These are phyloP conservation scores for Botrytis deweyae DNA, from an alignment of 2,329 filamentous ascomycete genomes.

Conservation along the genomic window DNA sequence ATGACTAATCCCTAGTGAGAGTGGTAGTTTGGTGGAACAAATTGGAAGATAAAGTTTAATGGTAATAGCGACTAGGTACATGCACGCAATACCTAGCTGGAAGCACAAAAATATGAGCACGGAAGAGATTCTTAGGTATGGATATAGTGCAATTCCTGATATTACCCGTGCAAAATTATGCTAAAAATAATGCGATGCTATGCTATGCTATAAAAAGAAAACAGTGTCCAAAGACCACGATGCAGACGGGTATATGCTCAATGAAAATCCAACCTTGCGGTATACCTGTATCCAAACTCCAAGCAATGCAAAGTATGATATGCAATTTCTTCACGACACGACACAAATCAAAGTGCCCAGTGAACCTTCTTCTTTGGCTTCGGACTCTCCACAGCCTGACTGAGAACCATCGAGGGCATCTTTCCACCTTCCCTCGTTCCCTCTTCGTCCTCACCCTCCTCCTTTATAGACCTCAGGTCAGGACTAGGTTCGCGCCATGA, in stretches of 20 bases:
- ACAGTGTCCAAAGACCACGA: not conserved
- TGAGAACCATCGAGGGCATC: constrained; percentile 20
- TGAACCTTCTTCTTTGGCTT: constrained; percentile 39
- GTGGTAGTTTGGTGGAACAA: not conserved
- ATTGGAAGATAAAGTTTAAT: not conserved
- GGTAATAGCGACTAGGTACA: not conserved
- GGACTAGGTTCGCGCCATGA: constrained; percentile 39
- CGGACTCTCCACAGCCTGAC: constrained; percentile 23
- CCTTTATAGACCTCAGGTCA: constrained; percentile 37
- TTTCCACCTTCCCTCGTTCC: constrained; percentile 3
- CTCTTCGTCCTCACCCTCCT: constrained; percentile 34
- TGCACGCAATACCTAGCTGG: not conserved
- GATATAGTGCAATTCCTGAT: not conserved
- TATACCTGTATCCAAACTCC: constrained; percentile 23
- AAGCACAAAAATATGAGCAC: not conserved
- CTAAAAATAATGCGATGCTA: not conserved
- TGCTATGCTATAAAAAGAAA: not conserved
- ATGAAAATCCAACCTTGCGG: constrained; percentile 12
- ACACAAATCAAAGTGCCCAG: constrained; percentile 32
- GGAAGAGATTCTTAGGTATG: not conserved
- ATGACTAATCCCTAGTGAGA: not conserved
- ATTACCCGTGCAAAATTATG: not conserved
- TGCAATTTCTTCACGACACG: constrained; percentile 27
- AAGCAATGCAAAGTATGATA: constrained; percentile 25
- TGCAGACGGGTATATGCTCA: constrained; percentile 2